Evolutionary conservation across 2,329 filamentous ascomycete genomes (phyloP), one percentile per base, ranked within the genome.

Genomic region (Xylariomycetidae sp.): DNA sequence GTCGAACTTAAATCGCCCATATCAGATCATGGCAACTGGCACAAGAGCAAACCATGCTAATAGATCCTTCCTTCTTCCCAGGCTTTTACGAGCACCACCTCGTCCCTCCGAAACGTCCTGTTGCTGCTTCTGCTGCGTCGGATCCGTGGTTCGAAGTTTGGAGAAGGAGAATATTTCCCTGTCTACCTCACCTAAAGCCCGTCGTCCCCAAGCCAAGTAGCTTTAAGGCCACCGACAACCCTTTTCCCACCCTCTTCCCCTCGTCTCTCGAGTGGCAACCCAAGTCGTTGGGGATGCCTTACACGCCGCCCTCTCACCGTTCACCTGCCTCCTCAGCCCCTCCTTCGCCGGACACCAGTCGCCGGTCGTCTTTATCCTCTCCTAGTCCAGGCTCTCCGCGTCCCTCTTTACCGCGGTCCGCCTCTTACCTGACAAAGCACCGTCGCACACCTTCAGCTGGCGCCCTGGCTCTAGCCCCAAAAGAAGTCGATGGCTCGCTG

Each of bases 241-340:
- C 42, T 37, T 38, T 45, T 19, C 31, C 40, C 31, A 38, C 40
- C 37, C 32, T 45, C 27, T 31, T 39, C 38, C 48, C 49, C 41
- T 42, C 41, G 44, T 36, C 50, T 42, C 48, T 34, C 27, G 33
- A 36, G 33, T 44, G 50, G 56, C 48, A 47, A 43, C 38, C 51
- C 44, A 46, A 46, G 52, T 46, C 46, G 35, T 51, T 59, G 59
- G 68, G 74, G 68, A 92, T 92, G 86, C 86, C 86, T 78, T 92
- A 92, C 70, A 92, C 86, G 62, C 85, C 86, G 41, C 86, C 86
- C 44, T 77, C 81, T 51, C 75, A 77, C 56, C 67, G 72, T 56
- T 81, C 78, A 41, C 77, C 78, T 54, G 68, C 77, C 48, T 69
- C 73, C 41, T 80, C 78, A 51, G 66, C 68, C 39, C 64, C 72